phyloP scores from a whole-genome alignment of 1,139 yeast species.

The Suhomyces bokatorum region DNA sequence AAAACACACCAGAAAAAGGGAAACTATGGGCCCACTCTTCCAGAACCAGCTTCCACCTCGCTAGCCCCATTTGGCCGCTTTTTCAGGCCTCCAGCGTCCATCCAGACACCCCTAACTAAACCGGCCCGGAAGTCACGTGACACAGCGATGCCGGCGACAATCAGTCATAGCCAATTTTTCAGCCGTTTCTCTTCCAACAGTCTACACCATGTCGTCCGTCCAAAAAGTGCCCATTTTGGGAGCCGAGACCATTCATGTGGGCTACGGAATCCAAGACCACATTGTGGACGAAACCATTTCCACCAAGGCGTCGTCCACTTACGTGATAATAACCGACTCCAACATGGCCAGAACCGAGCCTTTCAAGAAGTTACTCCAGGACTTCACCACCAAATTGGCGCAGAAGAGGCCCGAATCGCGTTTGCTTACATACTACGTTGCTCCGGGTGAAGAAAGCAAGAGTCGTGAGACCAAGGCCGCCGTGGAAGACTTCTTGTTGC shows the following conservation, averaged over 20 bases:
- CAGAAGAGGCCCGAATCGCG: slow-evolving; percentile 52
- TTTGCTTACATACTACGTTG: slow-evolving; percentile 67
- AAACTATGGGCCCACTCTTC: too few relatives aligned
- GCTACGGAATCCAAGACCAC: slow-evolving; percentile 77
- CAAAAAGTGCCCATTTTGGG: slow-evolving; percentile 76
- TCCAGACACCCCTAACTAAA: not conserved
- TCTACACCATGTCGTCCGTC: slow-evolving; percentile 28
- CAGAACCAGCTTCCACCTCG: not conserved
- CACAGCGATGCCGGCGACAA: slow-evolving; percentile 1
- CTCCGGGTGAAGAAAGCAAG: slow-evolving; percentile 95
- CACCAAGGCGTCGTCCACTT: slow-evolving; percentile 78
- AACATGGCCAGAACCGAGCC: slow-evolving; percentile 75
- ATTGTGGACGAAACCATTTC: slow-evolving; percentile 68
- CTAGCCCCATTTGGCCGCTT: not conserved
- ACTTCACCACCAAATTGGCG: slow-evolving; percentile 35
- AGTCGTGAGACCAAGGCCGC: slow-evolving; percentile 86
- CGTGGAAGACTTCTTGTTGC: slow-evolving; percentile 85
- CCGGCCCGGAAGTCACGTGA: slow-evolving; percentile 7
- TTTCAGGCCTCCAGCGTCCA: not conserved
- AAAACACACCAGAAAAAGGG: too few relatives aligned
- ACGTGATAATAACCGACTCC: slow-evolving; percentile 85
- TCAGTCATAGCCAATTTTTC: slow-evolving; percentile 12
- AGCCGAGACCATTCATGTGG: slow-evolving; percentile 83
- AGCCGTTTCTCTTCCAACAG: not conserved
- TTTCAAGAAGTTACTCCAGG: slow-evolving; percentile 37